Conservation (phyloP, 129 eudicot species). For the Arctium minus region DNA sequence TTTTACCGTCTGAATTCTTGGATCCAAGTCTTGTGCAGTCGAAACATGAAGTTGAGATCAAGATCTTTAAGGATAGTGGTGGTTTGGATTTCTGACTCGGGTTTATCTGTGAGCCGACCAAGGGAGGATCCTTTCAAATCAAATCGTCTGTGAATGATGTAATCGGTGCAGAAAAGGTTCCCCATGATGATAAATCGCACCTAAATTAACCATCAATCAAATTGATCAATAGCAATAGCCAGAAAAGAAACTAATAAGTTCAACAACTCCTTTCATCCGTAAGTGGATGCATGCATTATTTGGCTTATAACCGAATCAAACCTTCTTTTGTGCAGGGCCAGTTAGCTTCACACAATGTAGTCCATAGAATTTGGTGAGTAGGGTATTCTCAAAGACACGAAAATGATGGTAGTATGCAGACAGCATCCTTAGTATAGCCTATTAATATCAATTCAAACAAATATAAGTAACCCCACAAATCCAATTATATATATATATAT, state of each 20-base stretch:
- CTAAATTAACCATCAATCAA: slow-evolving; percentile 30
- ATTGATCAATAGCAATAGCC: slow-evolving; percentile 5
- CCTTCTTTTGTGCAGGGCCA: slow-evolving; percentile 91
- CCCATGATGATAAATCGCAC: slow-evolving; percentile 98
- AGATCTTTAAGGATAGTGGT: slow-evolving; percentile 93
- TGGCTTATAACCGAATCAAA: slow-evolving; percentile 11
- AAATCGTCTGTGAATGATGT: slow-evolving; percentile 69
- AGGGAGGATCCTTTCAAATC: slow-evolving; percentile 98
- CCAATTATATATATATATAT: background rate
- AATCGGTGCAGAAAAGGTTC: slow-evolving; percentile 73
- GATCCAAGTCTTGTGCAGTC: slow-evolving; percentile 78
- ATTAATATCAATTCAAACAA: slow-evolving; percentile 9
- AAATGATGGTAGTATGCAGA: slow-evolving; percentile 82
- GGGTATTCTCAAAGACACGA: slow-evolving; percentile 73
- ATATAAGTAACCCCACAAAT: background rate
- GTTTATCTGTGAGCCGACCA: slow-evolving; percentile 88
- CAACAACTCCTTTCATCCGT: background rate
- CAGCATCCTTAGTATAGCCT: slow-evolving; percentile 94
- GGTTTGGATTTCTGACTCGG: slow-evolving; percentile 83
- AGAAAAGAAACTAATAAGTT: background rate
- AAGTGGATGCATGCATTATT: background rate
- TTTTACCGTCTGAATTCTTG: slow-evolving; percentile 75
- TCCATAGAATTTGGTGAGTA: slow-evolving; percentile 81
- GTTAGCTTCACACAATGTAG: slow-evolving; percentile 86
- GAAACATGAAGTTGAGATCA: slow-evolving; percentile 87